Conservation (phyloP, 2,329 filamentous ascomycete species). For the Fusarium sp. region DNA sequence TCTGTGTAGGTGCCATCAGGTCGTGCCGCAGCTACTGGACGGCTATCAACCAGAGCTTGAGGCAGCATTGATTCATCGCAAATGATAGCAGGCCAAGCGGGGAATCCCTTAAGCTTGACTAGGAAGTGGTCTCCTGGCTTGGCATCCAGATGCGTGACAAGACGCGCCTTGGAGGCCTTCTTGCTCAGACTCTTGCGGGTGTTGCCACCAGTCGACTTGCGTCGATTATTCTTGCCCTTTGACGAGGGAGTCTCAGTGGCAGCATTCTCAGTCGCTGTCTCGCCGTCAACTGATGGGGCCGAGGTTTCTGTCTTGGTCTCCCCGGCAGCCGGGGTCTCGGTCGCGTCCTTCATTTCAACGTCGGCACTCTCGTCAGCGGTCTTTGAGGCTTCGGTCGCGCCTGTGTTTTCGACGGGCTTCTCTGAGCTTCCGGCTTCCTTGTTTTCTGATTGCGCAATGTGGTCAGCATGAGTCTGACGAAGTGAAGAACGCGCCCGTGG, state of each 20-base stretch:
- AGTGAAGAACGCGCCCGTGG: conserved; percentile 37
- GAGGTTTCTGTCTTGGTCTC: conserved; percentile 45
- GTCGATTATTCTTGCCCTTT: conserved; percentile 64
- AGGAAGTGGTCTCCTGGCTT: conserved; percentile 93
- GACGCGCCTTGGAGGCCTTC: conserved; percentile 81
- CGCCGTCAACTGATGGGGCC: conserved; percentile 42
- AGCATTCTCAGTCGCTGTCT: conserved; percentile 43
- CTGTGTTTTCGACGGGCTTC: conserved; percentile 45
- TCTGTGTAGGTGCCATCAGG: conserved; percentile 88
- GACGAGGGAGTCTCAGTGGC: conserved; percentile 46
- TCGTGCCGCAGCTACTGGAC: conserved; percentile 85
- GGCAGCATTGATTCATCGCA: conserved; percentile 96
- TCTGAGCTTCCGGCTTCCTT: conserved; percentile 46
- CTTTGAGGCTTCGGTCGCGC: conserved; percentile 47
- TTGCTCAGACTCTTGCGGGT: conserved; percentile 85
- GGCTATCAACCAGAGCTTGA: conserved; percentile 75
- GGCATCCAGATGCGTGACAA: conserved; percentile 76
- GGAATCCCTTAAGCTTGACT: conserved; percentile 93
- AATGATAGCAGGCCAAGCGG: conserved; percentile 93
- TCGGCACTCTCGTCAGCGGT: conserved; percentile 48
- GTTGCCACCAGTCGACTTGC: conserved; percentile 79
- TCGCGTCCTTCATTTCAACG: conserved; percentile 65
- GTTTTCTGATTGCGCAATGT: conserved; percentile 41
- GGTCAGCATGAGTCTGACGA: conserved; percentile 46
- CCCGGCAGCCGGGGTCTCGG: conserved; percentile 47